These are phyloP conservation scores for Penicillium sp. DNA, from an alignment of 2,329 filamentous ascomycete species.

Conservation along the genomic window DNA sequence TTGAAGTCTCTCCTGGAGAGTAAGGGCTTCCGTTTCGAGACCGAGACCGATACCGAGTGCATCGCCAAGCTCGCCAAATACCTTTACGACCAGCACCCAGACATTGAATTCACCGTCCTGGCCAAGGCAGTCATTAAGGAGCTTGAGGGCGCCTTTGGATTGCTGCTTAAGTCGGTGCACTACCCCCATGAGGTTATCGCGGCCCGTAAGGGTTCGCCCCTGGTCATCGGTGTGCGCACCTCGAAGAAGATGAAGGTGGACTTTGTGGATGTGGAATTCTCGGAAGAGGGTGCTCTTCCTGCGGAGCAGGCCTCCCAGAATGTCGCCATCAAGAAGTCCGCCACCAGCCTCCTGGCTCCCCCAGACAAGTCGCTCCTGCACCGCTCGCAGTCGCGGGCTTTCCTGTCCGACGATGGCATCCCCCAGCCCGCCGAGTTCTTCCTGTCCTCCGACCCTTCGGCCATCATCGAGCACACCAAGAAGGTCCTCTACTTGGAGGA, in stretches of 20 bases:
- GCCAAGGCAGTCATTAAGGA: conserved; percentile 98
- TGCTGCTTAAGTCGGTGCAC: conserved; percentile 96
- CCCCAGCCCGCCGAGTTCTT: conserved; percentile 99
- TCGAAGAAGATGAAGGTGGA: conserved; percentile 99
- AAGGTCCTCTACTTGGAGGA: conserved; percentile 99
- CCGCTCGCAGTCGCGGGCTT: conserved; percentile 95
- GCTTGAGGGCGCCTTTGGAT: conserved; percentile 93
- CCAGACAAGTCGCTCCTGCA: conserved; percentile 97
- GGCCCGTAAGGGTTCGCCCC: conserved; percentile 93
- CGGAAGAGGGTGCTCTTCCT: conserved; percentile 78
- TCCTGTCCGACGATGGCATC: conserved; percentile 96
- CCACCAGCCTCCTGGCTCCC: conserved; percentile 69
- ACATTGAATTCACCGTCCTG: conserved; percentile 91
- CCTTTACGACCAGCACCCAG: conserved; percentile 89
- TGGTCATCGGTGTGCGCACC: conserved; percentile 95
- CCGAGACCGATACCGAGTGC: conserved; percentile 97
- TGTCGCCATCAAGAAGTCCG: conserved; percentile 87
- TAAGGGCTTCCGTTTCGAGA: conserved; percentile 99
- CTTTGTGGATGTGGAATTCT: conserved; percentile 98
- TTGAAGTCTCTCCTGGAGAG: conserved; percentile 83
- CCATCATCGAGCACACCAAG: conserved; percentile 99
- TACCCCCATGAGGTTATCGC: conserved; percentile 97
- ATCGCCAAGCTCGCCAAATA: conserved; percentile 99
- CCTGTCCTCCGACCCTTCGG: conserved; percentile 95
- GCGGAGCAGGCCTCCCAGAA: conserved; percentile 96